These are phyloP conservation scores for Coleophoma cylindrospora DNA, from an alignment of 2,329 filamentous ascomycete species.

Conservation along the genomic window DNA sequence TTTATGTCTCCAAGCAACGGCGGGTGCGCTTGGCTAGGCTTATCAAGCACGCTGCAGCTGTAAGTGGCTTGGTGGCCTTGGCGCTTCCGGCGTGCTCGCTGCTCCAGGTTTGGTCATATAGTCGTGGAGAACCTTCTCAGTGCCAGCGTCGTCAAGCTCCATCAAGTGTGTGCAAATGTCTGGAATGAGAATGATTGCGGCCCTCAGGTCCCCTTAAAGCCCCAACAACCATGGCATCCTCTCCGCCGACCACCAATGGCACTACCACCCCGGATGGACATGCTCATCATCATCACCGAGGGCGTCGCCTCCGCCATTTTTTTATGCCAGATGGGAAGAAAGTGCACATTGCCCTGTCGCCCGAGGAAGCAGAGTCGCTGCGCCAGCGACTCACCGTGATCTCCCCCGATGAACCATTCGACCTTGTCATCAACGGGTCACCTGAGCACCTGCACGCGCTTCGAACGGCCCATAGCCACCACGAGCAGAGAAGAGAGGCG, in stretches of 20 bases:
- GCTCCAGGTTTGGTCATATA: too few species aligned
- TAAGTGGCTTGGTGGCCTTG: too few species aligned
- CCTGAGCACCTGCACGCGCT: slow-evolving; percentile 41
- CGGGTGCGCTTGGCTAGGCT: too few species aligned
- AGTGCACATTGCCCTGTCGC: slow-evolving; percentile 49
- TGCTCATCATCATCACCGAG: slow-evolving; percentile 16
- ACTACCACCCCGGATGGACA: neutral
- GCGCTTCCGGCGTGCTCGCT: too few species aligned
- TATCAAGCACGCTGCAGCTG: too few species aligned
- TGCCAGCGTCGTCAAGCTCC: too few species aligned
- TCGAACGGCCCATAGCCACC: slow-evolving; percentile 44
- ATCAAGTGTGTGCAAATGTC: too few species aligned
- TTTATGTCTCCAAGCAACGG: too few species aligned
- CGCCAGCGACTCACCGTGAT: slow-evolving; percentile 35
- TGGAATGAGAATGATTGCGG: too few species aligned
- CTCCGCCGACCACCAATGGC: slow-evolving; percentile 1
- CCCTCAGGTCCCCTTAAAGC: too few species aligned
- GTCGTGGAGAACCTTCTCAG: too few species aligned
- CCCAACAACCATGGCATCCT: slow-evolving; percentile 1
- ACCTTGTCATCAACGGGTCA: slow-evolving; percentile 54
- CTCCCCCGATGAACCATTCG: slow-evolving; percentile 33
- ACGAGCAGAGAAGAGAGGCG: slow-evolving; percentile 39
- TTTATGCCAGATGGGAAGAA: slow-evolving; percentile 48
- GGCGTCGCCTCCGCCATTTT: slow-evolving; percentile 45
- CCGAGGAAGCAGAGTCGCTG: slow-evolving; percentile 47